Conservation (phyloP, 1,284 basidiomycete genomes). For the Waitea zeae region DNA sequence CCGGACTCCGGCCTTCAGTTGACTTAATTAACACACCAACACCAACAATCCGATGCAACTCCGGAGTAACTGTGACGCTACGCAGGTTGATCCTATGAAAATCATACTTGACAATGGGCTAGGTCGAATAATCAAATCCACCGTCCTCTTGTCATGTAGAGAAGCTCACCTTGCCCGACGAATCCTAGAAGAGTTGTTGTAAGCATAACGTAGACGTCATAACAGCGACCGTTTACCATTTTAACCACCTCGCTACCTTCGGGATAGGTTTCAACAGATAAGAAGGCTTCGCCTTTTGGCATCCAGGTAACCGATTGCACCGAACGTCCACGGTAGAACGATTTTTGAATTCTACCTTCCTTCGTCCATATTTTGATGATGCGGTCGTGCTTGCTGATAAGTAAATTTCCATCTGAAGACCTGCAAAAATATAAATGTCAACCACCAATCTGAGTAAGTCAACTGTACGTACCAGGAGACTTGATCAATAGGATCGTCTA, state of each 20-base stretch:
- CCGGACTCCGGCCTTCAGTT: constrained; percentile 47
- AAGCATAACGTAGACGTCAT: neutral
- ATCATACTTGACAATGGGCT: constrained; percentile 21
- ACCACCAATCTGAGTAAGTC: no score
- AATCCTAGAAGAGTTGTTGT: constrained; percentile 20
- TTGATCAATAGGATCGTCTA: constrained; percentile 65
- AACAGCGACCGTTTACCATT: neutral
- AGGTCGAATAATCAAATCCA: no score
- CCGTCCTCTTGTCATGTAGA: no score
- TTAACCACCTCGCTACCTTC: neutral
- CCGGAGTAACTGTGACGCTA: constrained; percentile 58
- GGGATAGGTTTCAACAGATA: no score
- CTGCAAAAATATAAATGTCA: constrained; percentile 16
- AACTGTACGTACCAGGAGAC: constrained; percentile 49
- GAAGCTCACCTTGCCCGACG: constrained; percentile 28
- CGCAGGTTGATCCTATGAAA: constrained; percentile 52
- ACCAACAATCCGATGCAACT: constrained; percentile 44
- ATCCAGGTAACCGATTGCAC: constrained; percentile 63
- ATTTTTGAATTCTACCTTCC: constrained; percentile 57
- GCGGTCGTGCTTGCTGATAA: constrained; percentile 49
- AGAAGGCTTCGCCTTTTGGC: constrained; percentile 39
- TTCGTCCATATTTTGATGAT: constrained; percentile 64
- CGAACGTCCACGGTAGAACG: constrained; percentile 40
- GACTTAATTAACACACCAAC: constrained; percentile 53
- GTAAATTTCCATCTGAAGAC: constrained; percentile 45